A percentile compares a stretch with the other conserved stretches of the same genome.
phyloP scores from a whole-genome alignment of 2,329 filamentous ascomycete species.

The Alternaria sp. region DNA sequence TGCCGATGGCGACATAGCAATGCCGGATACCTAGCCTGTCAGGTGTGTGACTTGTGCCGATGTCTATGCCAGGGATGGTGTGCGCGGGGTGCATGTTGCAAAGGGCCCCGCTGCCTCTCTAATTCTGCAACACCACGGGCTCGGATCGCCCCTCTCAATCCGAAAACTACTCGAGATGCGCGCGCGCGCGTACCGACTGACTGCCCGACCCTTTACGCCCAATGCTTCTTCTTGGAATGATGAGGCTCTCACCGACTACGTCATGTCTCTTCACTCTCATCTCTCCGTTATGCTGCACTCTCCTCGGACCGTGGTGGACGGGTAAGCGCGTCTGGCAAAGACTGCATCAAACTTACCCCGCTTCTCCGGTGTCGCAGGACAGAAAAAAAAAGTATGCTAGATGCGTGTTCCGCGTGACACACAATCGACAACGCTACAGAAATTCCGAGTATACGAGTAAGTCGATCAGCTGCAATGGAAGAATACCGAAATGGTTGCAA shows the following conservation, averaged over 20 bases:
- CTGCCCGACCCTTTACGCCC: slow-evolving; percentile 1
- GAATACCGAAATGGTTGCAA: slow-evolving; percentile 3
- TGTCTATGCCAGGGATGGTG: slow-evolving; percentile 3
- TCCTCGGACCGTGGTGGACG: neutral
- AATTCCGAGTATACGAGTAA: neutral
- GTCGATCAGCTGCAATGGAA: slow-evolving; percentile 9
- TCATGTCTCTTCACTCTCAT: slow-evolving; percentile 14
- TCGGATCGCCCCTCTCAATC: slow-evolving; percentile 12
- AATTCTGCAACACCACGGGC: slow-evolving; percentile 13
- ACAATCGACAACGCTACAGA: slow-evolving; percentile 1
- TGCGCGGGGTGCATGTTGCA: slow-evolving; percentile 18
- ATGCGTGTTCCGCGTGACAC: slow-evolving; percentile 8
- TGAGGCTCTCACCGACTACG: slow-evolving; percentile 37
- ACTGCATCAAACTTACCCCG: slow-evolving; percentile 7
- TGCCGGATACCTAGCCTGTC: slow-evolving; percentile 8
- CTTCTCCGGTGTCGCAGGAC: neutral
- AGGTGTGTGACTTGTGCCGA: slow-evolving; percentile 7
- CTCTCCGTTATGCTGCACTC: neutral
- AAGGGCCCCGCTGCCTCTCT: slow-evolving; percentile 10
- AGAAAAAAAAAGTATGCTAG: neutral
- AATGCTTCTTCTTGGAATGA: slow-evolving; percentile 11
- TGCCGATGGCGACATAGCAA: slow-evolving; percentile 7
- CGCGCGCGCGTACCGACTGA: slow-evolving; percentile 8
- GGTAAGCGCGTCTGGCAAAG: slow-evolving; percentile 1
- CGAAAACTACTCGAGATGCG: slow-evolving; percentile 5